Base-by-base conservation (phyloP, 2,329 filamentous ascomycete genomes). In the Diaporthe humulicola region DNA sequence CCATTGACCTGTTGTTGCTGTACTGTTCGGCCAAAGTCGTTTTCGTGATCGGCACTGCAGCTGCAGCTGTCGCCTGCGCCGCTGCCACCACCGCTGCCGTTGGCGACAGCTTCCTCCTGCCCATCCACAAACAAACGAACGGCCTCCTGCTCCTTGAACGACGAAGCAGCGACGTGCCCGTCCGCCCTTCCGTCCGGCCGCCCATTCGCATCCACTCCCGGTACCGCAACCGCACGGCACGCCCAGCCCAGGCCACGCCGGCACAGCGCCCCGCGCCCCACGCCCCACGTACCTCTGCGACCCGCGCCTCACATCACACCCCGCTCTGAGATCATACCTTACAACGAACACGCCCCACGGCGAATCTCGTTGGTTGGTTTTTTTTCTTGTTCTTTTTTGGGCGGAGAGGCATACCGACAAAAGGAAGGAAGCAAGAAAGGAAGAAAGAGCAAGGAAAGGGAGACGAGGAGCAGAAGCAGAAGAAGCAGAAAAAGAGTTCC, bases 261-360 rank as follows among this genome's bases (percentile, higher is more conserved):
- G 64, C 30, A 67, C 64, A 33, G 64, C 64, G 64, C 64, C 64
- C 64, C 64, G 28, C 64, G 64, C 57, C 57, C 70, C 70, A 52
- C 70, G 57, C 70, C 56, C 70, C 70, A 56, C 57, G 17, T 19
- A 42, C 60, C 70, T 40, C 40, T 69, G 60, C 42, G 42, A 70
- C 64, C 70, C 57, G 64, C 64, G 60, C 70, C 33, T 61, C 70
- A 33, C 48, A 61, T 40, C 50, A 61, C 60, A 70, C 75, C 75
- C 75, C 73, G 73, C 75, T 73, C 73, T 74, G 73, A 74, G 73
- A 73, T 74, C 73, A 74, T 70, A 42, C 73, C 56, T 50, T 54
- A 69, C 58, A 30, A 58, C 15, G n/a, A n/a, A n/a, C n/a, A n/a
- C n/a, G 45, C 69, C 73, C 72, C 56, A 70, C 69, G 7, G 38